Percentiles rank a stretch among this genome's conserved stretches.
These are phyloP conservation scores for Conoideocrella luteorostrata DNA, from an alignment of 2,329 filamentous ascomycete genomes.

Conservation along the genomic window DNA sequence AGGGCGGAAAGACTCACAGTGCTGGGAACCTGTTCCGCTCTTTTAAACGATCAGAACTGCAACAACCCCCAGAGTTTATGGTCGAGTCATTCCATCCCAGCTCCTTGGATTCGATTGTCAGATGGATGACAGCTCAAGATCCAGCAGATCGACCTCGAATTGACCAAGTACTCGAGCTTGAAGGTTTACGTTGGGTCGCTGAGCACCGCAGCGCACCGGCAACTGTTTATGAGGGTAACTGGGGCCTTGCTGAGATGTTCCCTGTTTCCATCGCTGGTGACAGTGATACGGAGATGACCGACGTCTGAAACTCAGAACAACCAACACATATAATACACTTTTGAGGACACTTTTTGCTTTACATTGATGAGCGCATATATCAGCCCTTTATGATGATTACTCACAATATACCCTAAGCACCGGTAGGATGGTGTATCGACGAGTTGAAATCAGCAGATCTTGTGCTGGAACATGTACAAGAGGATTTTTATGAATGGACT, in stretches of 20 bases:
- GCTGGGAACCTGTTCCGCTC: constrained; percentile 35
- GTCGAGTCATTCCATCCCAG: constrained; percentile 62
- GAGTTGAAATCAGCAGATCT: constrained; percentile 14
- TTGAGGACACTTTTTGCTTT: neutral
- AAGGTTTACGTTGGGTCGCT: constrained; percentile 75
- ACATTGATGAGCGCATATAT: neutral
- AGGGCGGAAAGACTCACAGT: constrained; percentile 25
- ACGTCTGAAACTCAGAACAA: constrained; percentile 33
- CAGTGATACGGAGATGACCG: constrained; percentile 53
- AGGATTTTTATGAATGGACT: constrained; percentile 11
- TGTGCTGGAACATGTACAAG: constrained; percentile 18
- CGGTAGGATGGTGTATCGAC: constrained; percentile 11
- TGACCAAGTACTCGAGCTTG: constrained; percentile 63
- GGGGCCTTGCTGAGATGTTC: constrained; percentile 66
- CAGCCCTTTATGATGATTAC: constrained; percentile 1
- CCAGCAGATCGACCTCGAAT: constrained; percentile 68
- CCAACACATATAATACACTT: neutral
- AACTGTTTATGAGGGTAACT: constrained; percentile 94
- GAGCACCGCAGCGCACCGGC: constrained; percentile 74
- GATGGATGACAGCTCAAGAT: constrained; percentile 78
- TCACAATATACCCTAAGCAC: constrained; percentile 7
- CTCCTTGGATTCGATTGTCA: constrained; percentile 77
- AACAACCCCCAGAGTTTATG: constrained; percentile 81
- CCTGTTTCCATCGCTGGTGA: constrained; percentile 30
- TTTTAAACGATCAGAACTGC: constrained; percentile 43